Conservation (phyloP, 305 asterid genomes). For the Fraxinus sp. region DNA sequence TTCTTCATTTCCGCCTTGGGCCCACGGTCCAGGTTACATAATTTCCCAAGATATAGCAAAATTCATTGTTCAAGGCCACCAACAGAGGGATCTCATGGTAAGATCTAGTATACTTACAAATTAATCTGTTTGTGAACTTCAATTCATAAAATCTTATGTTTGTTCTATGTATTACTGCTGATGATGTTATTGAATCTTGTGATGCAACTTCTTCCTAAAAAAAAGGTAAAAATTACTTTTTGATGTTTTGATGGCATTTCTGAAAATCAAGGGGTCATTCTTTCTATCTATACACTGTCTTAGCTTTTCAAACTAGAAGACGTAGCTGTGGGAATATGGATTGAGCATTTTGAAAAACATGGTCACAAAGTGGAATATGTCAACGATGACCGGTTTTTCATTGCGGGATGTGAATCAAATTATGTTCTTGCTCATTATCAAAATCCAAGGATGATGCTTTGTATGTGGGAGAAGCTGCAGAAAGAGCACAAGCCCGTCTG, state of each 20-base stretch:
- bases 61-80: constrained; percentile 75
- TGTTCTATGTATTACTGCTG: not conserved
- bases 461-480: constrained; percentile 85
- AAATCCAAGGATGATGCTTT: constrained; percentile 69
- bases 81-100: constrained; percentile 65
- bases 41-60: constrained; percentile 76
- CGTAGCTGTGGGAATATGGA: constrained; percentile 93
- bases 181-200: not conserved
- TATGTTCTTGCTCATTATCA: constrained; percentile 92
- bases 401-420: constrained; percentile 70
- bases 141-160: not conserved
- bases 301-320: constrained; percentile 92
- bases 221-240: not conserved
- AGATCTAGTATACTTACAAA: not conserved
- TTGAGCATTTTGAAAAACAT: constrained; percentile 52
- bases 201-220: not conserved
- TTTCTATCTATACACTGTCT: not conserved
- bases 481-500: constrained; percentile 68
- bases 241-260: not conserved
- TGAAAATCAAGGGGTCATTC: not conserved
- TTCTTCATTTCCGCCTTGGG: constrained; percentile 86
- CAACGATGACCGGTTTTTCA: constrained; percentile 60
- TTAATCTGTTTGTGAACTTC: not conserved
- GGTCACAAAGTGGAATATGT: constrained; percentile 47
- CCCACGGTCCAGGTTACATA: constrained; percentile 94